Percentiles rank a stretch among this genome's conserved stretches.
These are phyloP conservation scores for Globisporangium cystogenes DNA, from an alignment of 352 stramenopile genomes.

Conservation along the genomic window DNA sequence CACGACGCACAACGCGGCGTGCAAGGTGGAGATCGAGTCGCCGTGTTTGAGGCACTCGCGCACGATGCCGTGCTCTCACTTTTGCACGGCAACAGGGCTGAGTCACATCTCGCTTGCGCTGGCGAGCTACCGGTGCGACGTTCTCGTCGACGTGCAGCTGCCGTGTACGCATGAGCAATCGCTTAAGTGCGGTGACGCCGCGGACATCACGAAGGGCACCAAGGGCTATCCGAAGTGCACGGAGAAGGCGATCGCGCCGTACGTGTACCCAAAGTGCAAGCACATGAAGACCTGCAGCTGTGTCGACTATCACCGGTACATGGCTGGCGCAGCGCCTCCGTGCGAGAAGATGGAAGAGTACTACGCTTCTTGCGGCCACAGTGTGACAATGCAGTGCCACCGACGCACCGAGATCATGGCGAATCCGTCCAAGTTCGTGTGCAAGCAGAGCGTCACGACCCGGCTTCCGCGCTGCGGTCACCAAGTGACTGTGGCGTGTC, in stretches of 20 bases:
- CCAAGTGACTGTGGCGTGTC: conserved; percentile 37
- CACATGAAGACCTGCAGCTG: conserved; percentile 62
- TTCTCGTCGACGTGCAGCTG: conserved; percentile 44
- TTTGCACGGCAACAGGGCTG: conserved; percentile 23
- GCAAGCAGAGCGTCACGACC: conserved; percentile 44
- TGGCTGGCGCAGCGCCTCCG: conserved; percentile 25
- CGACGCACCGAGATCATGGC: conserved; percentile 26
- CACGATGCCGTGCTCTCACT: conserved; percentile 37
- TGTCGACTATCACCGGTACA: conserved; percentile 51
- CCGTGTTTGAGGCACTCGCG: conserved; percentile 54
- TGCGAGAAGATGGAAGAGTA: conserved; percentile 62
- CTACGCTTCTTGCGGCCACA: conserved; percentile 58
- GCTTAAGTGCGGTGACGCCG: conserved; percentile 42
- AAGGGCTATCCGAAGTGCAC: conserved; percentile 45
- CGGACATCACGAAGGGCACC: conserved; percentile 27
- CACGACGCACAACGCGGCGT: conserved; percentile 51
- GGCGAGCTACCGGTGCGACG: conserved; percentile 45
- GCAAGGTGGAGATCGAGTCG: conserved; percentile 49
- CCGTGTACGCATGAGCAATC: conserved; percentile 57
- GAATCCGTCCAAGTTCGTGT: conserved; percentile 30
- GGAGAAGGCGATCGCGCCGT: conserved; percentile 51
- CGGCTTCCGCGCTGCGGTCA: conserved; percentile 67
- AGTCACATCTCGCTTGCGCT: conserved; percentile 37
- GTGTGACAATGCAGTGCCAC: conserved; percentile 54
- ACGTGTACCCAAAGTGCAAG: conserved; percentile 66